phyloP scores from a whole-genome alignment of 2,329 filamentous ascomycete species.

The Beauveria australis region DNA sequence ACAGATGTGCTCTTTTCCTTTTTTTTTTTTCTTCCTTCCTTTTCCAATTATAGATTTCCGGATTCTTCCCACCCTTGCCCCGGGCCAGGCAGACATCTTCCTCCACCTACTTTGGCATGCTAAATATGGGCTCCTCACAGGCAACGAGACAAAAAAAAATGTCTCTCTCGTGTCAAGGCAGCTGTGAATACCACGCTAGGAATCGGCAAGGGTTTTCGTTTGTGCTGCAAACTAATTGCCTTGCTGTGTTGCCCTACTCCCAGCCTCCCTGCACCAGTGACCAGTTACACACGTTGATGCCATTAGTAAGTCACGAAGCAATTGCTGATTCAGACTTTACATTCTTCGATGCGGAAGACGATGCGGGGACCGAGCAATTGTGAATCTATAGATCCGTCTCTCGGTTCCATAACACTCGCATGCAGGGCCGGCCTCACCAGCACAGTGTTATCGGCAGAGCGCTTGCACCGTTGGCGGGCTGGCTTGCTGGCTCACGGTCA shows the following conservation, averaged over 20 bases:
- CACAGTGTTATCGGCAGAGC: not conserved
- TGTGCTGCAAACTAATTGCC: not conserved
- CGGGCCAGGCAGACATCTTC: not conserved
- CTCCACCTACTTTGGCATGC: not conserved
- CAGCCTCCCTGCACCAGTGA: not conserved
- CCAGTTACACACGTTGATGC: not conserved
- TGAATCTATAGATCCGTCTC: not conserved
- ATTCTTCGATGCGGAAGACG: too few species aligned
- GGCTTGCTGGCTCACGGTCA: not conserved
- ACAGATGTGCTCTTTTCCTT: not conserved
- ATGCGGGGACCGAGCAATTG: too few species aligned
- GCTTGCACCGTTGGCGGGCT: not conserved
- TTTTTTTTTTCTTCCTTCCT: not conserved
- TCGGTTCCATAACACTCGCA: not conserved
- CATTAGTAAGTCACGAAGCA: not conserved
- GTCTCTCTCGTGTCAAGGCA: too few species aligned
- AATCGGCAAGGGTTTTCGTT: too few species aligned
- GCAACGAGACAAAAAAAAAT: not conserved
- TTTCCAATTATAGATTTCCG: conserved; percentile 1
- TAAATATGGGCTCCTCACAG: conserved; percentile 1
- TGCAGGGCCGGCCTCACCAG: too few species aligned
- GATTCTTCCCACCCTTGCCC: not conserved
- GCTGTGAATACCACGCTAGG: too few species aligned
- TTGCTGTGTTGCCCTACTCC: not conserved
- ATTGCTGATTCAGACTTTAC: too few species aligned